Percentiles rank a stretch among this genome's conserved stretches.
Conservation (phyloP, 108 stramenopile species). For the Fistulifera solaris region DNA sequence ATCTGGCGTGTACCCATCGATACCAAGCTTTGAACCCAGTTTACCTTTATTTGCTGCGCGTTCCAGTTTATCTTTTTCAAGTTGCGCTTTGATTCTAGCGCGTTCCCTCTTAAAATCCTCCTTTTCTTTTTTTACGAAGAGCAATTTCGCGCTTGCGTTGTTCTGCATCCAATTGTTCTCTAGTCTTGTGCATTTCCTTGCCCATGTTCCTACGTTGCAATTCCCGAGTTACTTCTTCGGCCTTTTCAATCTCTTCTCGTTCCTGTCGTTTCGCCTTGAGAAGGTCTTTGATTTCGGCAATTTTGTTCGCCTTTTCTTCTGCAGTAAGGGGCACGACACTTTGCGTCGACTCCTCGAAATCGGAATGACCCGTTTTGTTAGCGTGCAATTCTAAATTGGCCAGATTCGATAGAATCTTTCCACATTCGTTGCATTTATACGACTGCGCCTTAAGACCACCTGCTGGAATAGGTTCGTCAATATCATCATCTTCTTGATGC, state of each 20-base stretch:
- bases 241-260: slow-evolving; percentile 82
- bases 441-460: slow-evolving; percentile 44
- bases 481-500: slow-evolving; percentile 89
- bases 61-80: slow-evolving; percentile 87
- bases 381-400: slow-evolving; percentile 87
- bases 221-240: slow-evolving; percentile 75
- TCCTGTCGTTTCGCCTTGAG: slow-evolving; percentile 71
- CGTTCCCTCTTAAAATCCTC: slow-evolving; percentile 62
- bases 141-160: slow-evolving; percentile 69
- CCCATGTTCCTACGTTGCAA: slow-evolving; percentile 69
- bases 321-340: slow-evolving; percentile 64
- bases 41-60: slow-evolving; percentile 83
- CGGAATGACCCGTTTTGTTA: slow-evolving; percentile 82
- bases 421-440: slow-evolving; percentile 85
- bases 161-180: slow-evolving; percentile 80
- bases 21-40: slow-evolving; percentile 66
- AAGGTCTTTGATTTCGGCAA: slow-evolving; percentile 80
- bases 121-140: slow-evolving; percentile 65
- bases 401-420: slow-evolving; percentile 72
- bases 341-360: slow-evolving; percentile 84
- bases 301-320: slow-evolving; percentile 88
- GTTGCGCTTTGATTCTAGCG: slow-evolving; percentile 81
- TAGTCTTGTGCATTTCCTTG: slow-evolving; percentile 60
- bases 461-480: slow-evolving; percentile 84
- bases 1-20: slow-evolving; percentile 91